Evolutionary conservation across 495 filamentous ascomycete species (phyloP), one percentile per base, ranked within the genome.

Genomic region (Cryomyces antarcticus): DNA sequence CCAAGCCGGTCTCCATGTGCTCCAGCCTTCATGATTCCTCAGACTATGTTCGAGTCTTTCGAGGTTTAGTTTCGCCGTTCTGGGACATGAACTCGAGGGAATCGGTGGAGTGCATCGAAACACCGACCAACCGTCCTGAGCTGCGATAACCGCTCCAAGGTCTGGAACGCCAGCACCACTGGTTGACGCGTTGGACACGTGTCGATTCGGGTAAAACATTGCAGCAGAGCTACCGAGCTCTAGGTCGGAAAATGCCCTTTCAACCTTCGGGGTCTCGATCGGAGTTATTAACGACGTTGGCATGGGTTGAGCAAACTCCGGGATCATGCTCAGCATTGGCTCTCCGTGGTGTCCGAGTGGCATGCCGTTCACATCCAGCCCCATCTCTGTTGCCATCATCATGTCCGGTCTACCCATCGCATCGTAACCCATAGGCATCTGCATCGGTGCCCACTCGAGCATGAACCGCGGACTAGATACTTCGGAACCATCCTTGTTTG

Each of bases 41-140:
- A 63, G 45, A 39, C 52, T 72, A 37, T 68, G 59, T 47, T 75
- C 71, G 13, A 78, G 51, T 35, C 64, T 63, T 48, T 76, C 70
- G 5, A 77, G 59, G 47, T 77, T 71, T 37, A 71, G 54, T 28
- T 66, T 67, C 12, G 71, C 70, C 7, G 74, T 75, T 12, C 62
- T 63, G 3, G 68, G 71, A 45, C 73, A 76, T 6, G 59, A 56
- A 40, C 55, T 62, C 3, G 70, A 68, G 37, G 61, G 65, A 43
- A 64, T 52, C 5, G 62, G 60, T 4, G 62, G 66, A 41, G 68
- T 73, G 58, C 73, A 77, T 7, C 70, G 62, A 33, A 71, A 73
- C 28, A 70, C 48, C 35, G 66, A 66, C 74, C 73, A 78, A 5
- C 59, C 63, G 7, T 63, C 64, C 36, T 72, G 67, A 5, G 70